phyloP scores from a whole-genome alignment of 2,329 filamentous ascomycete species.

The Cladorrhinum sp. region DNA sequence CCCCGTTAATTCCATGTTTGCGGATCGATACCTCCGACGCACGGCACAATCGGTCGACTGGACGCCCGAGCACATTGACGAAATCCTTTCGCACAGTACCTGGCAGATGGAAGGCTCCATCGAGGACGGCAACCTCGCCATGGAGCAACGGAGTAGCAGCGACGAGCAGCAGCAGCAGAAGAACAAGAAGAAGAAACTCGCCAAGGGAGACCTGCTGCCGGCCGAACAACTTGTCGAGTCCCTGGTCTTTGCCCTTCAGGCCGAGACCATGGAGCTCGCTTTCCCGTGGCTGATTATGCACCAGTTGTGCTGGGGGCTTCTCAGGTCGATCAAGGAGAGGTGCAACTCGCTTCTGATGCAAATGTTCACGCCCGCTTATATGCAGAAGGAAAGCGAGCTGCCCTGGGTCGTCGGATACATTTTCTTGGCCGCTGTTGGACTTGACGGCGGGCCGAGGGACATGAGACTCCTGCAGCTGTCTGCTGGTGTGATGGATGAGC shows the following conservation, averaged over 20 bases:
- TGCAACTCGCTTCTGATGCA: constrained; percentile 33
- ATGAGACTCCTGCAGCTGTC: background rate
- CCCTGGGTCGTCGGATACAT: constrained; percentile 42
- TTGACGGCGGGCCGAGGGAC: background rate
- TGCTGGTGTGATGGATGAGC: background rate
- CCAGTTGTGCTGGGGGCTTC: constrained; percentile 38
- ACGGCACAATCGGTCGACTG: constrained; percentile 25
- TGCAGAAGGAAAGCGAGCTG: constrained; percentile 39
- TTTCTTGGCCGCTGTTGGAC: constrained; percentile 31
- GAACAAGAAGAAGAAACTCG: constrained; percentile 7
- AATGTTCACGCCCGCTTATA: constrained; percentile 35
- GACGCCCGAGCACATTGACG: constrained; percentile 35
- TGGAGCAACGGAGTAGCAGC: constrained; percentile 23
- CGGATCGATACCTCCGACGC: constrained; percentile 30
- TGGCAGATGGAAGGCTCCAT: constrained; percentile 26
- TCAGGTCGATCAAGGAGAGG: constrained; percentile 33
- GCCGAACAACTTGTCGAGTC: constrained; percentile 31
- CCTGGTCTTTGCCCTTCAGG: constrained; percentile 35
- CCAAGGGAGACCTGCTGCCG: constrained; percentile 13
- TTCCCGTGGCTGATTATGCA: constrained; percentile 44
- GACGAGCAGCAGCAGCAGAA: constrained; percentile 6
- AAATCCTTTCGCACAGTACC: constrained; percentile 34
- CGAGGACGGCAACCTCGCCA: constrained; percentile 15
- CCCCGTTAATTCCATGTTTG: constrained; percentile 38
- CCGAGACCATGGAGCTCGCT: constrained; percentile 36